Evolutionary conservation across 164 flowering plant genomes (phyloP), one percentile per base, ranked within the genome.

Genomic region (Nelumbo lutea): DNA sequence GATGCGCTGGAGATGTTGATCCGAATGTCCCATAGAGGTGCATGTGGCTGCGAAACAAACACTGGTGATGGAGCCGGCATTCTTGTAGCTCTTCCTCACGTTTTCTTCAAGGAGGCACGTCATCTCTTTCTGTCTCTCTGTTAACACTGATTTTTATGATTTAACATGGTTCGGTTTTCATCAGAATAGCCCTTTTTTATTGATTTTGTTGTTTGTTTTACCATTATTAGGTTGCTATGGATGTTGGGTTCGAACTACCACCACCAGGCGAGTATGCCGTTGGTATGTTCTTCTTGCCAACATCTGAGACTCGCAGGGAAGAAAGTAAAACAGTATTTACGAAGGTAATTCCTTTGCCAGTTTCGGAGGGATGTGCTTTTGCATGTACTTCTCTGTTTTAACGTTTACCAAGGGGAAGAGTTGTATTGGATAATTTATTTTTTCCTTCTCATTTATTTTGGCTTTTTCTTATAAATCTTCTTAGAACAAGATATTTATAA

Each of bases 11-110:
- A 96, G 77, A 96, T 96, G 99, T 74, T 96, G 78, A 70, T 91
- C 1, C 81, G 99, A 15, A 96, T 96, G 99, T 0, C 97, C 0
- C 99, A 96, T 63, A 87, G 99, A 81, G 99, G 99, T 40, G 99
- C 98, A 6, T 96, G 99, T 78, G 99, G 99, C 0, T 96, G 99
- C 53, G 99, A 96, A 78, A 77, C 89, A 0, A 96, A 96, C 67
- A 93, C 99, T 42, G 99, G 99, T 42, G 99, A 96, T 78, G 99
- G 99, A 52, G 99, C 99, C 69, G 99, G 99, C n/a, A 82, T 96
- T 80, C 96, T 96, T 57, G 97, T 93, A 3, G 95, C 84, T 59
- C 88, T 93, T 53, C 99, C 99, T 64, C 97, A 96, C 68, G 82
- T 77, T 2, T 96, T 96, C 81, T 90, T 75, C 71, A 62, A 64